Conservation (phyloP, 2,329 filamentous ascomycete species). For the Penicillium sp. region DNA sequence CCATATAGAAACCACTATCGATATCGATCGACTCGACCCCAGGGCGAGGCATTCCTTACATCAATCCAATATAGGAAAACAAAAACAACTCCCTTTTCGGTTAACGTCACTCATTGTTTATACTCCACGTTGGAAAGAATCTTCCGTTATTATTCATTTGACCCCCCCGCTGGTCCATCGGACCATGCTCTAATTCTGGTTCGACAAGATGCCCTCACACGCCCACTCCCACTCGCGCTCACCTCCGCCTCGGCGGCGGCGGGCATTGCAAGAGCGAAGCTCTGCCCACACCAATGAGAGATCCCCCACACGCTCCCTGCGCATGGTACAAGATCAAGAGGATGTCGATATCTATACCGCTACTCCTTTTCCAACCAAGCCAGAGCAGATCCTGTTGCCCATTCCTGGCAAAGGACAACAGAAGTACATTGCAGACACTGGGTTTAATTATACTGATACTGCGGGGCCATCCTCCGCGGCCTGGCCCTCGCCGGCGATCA, state of each 20-base stretch:
- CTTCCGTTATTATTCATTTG: conserved; percentile 5
- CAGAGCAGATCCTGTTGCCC: conserved; percentile 50
- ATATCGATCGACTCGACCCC: conserved; percentile 24
- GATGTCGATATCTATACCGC: conserved; percentile 45
- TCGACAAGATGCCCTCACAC: conserved; percentile 39
- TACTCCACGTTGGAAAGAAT: conserved; percentile 2
- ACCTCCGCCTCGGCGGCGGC: conserved; percentile 42
- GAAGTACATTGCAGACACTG: conserved; percentile 35
- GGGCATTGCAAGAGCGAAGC: conserved; percentile 51
- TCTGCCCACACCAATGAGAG: conserved; percentile 51
- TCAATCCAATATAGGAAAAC: conserved; percentile 31
- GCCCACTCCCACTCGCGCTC: conserved; percentile 30
- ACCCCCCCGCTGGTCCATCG: conserved; percentile 1
- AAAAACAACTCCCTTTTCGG: conserved; percentile 18
- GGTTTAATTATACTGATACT: conserved; percentile 37
- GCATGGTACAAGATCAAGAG: conserved; percentile 37
- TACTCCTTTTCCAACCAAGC: conserved; percentile 53
- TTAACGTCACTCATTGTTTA: conserved; percentile 15
- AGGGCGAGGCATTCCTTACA: conserved; percentile 36
- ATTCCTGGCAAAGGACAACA: conserved; percentile 44
- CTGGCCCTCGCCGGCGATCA: conserved; percentile 34
- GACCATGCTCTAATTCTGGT: conserved; percentile 36
- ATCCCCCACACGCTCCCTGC: conserved; percentile 42
- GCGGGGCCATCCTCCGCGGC: conserved; percentile 34
- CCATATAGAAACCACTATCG: conserved; percentile 17